These are phyloP conservation scores for Neodidymelliopsis sp. DNA, from an alignment of 2,329 filamentous ascomycete species.

Conservation along the genomic window DNA sequence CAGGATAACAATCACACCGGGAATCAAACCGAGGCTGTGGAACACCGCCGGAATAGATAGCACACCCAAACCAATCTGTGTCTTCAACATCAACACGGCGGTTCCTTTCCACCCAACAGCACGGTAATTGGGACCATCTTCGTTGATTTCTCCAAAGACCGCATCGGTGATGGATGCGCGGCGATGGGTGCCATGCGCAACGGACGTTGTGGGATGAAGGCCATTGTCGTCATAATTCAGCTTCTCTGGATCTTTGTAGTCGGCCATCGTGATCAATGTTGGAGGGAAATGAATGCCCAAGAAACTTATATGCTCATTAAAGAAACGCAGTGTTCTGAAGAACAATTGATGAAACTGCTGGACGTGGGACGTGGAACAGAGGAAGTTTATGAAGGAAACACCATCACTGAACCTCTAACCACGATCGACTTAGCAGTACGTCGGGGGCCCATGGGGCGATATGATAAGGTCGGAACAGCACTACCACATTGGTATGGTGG, in stretches of 20 bases:
- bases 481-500: slow-evolving; percentile 9
- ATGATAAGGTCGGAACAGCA: slow-evolving; percentile 7
- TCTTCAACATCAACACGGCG: slow-evolving; percentile 41
- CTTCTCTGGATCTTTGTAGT: slow-evolving; percentile 16
- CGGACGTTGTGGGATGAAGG: slow-evolving; percentile 8
- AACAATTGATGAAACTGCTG: slow-evolving; percentile 2
- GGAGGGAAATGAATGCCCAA: background rate
- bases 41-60: slow-evolving; percentile 59
- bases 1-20: slow-evolving; percentile 56
- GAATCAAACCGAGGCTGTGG: slow-evolving; percentile 57
- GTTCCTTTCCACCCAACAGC: slow-evolving; percentile 38
- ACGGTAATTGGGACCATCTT: slow-evolving; percentile 65
- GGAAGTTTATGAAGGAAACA: slow-evolving; percentile 3
- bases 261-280: slow-evolving; percentile 6
- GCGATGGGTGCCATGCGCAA: slow-evolving; percentile 10
- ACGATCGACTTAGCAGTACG: background rate
- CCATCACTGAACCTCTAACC: slow-evolving; percentile 1
- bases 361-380: no score
- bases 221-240: slow-evolving; percentile 1
- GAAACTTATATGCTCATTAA: background rate
- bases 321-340: background rate
- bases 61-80: slow-evolving; percentile 51
- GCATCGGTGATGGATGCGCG: slow-evolving; percentile 25
- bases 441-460: slow-evolving; percentile 3
- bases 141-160: slow-evolving; percentile 60